Conservation (phyloP, 106 monocot genomes). For the Acanthochlamys bracteata region DNA sequence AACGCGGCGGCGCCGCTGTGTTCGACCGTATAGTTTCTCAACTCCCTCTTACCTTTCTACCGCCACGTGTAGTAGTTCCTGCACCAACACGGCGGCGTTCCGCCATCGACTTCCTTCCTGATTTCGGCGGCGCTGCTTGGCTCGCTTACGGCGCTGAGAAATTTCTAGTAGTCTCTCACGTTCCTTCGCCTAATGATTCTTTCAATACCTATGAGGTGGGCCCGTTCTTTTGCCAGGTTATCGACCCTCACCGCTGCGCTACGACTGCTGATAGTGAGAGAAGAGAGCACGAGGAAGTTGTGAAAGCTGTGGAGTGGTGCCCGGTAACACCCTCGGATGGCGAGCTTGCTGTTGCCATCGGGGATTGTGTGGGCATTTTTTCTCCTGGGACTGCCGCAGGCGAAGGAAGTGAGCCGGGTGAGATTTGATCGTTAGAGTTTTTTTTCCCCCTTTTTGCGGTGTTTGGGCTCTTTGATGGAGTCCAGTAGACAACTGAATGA, state of each 20-base stretch:
- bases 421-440: not conserved
- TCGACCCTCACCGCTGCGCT: conserved; percentile 34
- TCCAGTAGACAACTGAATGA: no score
- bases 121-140: conserved; percentile 78
- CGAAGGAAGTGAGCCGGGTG: conserved; percentile 19
- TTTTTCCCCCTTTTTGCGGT: no score
- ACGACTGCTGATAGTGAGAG: not conserved
- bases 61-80: conserved; percentile 40
- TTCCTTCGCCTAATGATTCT: conserved; percentile 40
- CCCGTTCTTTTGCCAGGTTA: conserved; percentile 70
- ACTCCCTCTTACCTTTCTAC: conserved; percentile 24
- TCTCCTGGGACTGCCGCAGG: conserved; percentile 25
- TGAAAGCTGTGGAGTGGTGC: conserved; percentile 73
- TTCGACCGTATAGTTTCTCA: not conserved
- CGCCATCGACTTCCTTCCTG: conserved; percentile 71
- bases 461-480: no score
- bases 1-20: conserved; percentile 3
- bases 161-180: conserved; percentile 64
- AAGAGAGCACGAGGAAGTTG: conserved; percentile 2
- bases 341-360: conserved; percentile 43
- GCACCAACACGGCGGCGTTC: conserved; percentile 50
- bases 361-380: conserved; percentile 39
- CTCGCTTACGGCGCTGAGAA: conserved; percentile 76
- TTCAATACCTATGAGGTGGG: conserved; percentile 13
- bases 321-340: conserved; percentile 45